A percentile compares a stretch with the other conserved stretches of the same genome.
Conservation (phyloP, 2,329 filamentous ascomycete species). For the Cladosporium sp. region DNA sequence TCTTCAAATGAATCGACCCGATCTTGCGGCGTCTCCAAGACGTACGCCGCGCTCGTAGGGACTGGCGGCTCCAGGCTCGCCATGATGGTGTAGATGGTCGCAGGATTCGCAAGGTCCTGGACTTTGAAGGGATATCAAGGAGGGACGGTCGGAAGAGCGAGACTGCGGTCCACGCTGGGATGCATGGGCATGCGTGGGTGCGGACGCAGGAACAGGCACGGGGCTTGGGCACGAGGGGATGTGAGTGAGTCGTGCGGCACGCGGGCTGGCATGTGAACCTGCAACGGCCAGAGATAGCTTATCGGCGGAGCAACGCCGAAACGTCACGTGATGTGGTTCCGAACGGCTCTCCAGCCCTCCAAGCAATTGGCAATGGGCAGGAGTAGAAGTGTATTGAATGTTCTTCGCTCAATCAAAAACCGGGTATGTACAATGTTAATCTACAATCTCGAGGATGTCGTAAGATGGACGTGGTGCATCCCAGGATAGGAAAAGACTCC, state of each 20-base stretch:
- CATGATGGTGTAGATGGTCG: conserved; percentile 12
- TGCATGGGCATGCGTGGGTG: neutral
- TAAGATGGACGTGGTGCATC: neutral
- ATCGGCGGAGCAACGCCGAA: neutral
- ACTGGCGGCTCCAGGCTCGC: conserved; percentile 11
- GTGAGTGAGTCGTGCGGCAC: too few species aligned
- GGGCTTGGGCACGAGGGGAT: neutral
- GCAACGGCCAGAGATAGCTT: neutral
- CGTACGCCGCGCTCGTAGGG: conserved; percentile 9
- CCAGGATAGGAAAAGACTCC: neutral
- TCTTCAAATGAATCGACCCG: neutral
- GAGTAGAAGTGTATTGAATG: too few species aligned
- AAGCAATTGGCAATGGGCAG: too few species aligned
- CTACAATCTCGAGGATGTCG: conserved; percentile 1
- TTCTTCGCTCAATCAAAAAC: neutral
- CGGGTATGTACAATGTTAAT: conserved; percentile 10
- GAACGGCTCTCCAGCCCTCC: too few species aligned
- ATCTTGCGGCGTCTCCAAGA: neutral
- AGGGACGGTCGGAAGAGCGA: neutral
- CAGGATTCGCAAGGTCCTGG: neutral
- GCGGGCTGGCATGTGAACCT: too few species aligned
- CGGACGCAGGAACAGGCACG: neutral
- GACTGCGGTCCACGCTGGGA: neutral
- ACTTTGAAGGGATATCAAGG: neutral
- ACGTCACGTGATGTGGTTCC: too few species aligned